Conservation (phyloP, 2,329 filamentous ascomycete species). For the Botrytis medusae region DNA sequence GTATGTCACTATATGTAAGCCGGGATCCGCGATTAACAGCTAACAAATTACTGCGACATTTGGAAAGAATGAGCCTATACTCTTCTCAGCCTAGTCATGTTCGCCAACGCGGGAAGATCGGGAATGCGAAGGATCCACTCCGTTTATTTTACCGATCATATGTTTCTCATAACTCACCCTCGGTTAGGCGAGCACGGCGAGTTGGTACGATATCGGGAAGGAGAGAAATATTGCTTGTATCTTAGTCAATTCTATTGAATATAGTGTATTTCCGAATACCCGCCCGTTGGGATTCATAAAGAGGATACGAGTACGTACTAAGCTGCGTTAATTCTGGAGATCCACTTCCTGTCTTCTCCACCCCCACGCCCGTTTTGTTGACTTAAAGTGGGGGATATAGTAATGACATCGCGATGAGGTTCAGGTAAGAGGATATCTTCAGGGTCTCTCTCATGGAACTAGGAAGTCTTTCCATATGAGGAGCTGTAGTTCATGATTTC, state of each 20-base stretch:
- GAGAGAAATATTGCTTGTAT: neutral
- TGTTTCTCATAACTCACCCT: neutral
- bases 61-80: neutral
- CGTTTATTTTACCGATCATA: neutral
- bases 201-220: neutral
- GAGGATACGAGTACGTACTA: neutral
- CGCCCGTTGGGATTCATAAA: neutral
- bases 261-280: neutral
- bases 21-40: neutral
- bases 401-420: neutral
- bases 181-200: neutral
- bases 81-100: neutral
- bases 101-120: neutral
- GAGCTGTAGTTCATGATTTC: neutral
- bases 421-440: neutral
- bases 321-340: neutral
- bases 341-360: neutral
- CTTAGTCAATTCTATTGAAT: neutral
- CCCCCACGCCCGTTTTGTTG: neutral
- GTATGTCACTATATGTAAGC: neutral
- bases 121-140: neutral
- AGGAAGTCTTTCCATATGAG: neutral
- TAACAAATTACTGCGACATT: neutral
- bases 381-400: neutral
- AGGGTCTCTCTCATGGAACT: neutral